phyloP scores from a whole-genome alignment of 768 basidiomycete species.

The Leucogyrophana mollusca region DNA sequence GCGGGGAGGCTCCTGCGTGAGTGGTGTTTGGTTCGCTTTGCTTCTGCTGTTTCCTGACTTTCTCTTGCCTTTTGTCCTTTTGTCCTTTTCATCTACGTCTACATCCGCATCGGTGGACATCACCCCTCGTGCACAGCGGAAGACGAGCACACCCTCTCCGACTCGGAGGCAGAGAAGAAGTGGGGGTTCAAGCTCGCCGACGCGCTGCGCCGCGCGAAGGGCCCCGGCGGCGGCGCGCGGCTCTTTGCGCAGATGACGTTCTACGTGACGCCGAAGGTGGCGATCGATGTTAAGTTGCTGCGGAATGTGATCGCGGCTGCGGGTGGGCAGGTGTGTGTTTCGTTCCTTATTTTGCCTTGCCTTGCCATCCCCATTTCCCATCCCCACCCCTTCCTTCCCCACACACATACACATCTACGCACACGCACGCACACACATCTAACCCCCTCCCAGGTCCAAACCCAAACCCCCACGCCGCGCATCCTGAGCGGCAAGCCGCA shows the following conservation, averaged over 20 bases:
- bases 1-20: conserved; percentile 62
- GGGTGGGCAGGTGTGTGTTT: conserved; percentile 59
- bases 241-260: conserved; percentile 67
- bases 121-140: conserved; percentile 56
- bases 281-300: conserved; percentile 56
- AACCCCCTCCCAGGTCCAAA: conserved; percentile 41
- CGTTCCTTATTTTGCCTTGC: not conserved
- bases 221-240: conserved; percentile 38
- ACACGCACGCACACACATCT: too few relatives aligned
- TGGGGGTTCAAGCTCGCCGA: conserved; percentile 63
- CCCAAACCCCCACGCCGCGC: conserved; percentile 52
- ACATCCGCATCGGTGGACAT: not conserved
- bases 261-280: conserved; percentile 70
- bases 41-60: not conserved
- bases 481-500: conserved; percentile 47
- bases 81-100: too few relatives aligned
- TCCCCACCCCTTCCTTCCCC: too few relatives aligned
- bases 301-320: conserved; percentile 67
- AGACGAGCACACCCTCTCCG: conserved; percentile 54
- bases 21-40: conserved; percentile 23
- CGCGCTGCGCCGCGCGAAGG: conserved; percentile 58
- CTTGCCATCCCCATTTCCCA: too few relatives aligned
- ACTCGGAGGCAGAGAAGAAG: conserved; percentile 62
- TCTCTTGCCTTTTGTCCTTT: too few relatives aligned
- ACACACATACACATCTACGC: too few relatives aligned